Evolutionary conservation across 1,284 basidiomycete species (phyloP), one percentile per base, ranked within the genome.

Genomic region (Tylopilus sp.): DNA sequence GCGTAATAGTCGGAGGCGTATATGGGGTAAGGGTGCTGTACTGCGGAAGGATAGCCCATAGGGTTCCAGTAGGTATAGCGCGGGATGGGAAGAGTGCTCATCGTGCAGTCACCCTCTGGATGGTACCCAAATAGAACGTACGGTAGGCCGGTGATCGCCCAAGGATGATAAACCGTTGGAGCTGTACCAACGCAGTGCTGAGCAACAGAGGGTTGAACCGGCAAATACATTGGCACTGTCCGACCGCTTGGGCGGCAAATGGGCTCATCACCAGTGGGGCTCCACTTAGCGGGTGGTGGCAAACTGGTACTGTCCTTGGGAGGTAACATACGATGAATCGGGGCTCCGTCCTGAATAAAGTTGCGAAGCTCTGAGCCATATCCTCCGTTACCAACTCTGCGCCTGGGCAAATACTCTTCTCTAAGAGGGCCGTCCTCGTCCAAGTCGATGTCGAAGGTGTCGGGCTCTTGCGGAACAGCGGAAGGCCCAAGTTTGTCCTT

Each of bases 251-350:
- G 73, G 35, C 78, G 77, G 36, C 78, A 66, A 49, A 89, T 78
- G 19, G 84, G 86, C 55, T 87, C 85, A 59, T 89, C 86, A 13
- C 75, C 84, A 10, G 79, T 77, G 42, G 87, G 86, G 59, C 84
- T 87, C 87, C 87, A 90, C 64, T 80, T 81, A 7, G 87, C 82
- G 16, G 87, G 87, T 13, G 88, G 84, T 39, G 87, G 86, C 18
- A 89, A 66, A 18, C 59, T 45, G 43, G 73, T 73, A 41, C 71
- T 60, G 3, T 44, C 39, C 29, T 64, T 65, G 11, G 59, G 46
- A 38, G 64, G 64, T 3, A 59, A 52, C 12, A 51, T 55, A 50
- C 56, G 52, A 28, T 52, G 46, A 6, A 28, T 34, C 6, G 41
- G 29, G 16, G 23, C 19, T 12, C 36, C 40, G 19, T 38, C 46